These are phyloP conservation scores for Fonsecaea multimorphosa DNA, from an alignment of 2,329 filamentous ascomycete species.

Conservation along the genomic window DNA sequence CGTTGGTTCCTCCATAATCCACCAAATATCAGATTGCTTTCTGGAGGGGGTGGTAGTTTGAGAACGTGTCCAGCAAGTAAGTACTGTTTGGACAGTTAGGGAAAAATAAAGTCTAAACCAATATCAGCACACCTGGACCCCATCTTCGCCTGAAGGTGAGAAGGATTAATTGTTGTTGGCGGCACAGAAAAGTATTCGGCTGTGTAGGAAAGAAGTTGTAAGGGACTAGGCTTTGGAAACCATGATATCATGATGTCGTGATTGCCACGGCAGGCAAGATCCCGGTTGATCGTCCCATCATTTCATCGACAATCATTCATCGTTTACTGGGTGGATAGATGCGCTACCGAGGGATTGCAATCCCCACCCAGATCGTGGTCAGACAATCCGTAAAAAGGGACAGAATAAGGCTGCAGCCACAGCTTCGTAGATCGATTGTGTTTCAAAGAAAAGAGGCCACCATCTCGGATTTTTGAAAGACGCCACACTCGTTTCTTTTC, in stretches of 20 bases:
- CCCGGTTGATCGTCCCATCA: background rate
- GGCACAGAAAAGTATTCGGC: background rate
- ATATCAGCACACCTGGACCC: background rate
- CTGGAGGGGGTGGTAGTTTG: background rate
- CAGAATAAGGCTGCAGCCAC: background rate
- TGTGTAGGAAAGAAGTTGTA: background rate
- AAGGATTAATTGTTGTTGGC: background rate
- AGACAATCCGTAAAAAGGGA: background rate
- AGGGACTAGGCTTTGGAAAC: too few relatives aligned
- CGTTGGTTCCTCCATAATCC: conserved; percentile 19
- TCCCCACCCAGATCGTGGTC: background rate
- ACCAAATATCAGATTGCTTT: background rate
- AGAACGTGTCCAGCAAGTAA: background rate
- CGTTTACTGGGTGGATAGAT: background rate
- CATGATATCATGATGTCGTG: conserved; percentile 1
- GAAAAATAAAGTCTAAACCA: background rate
- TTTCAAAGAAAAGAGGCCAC: background rate
- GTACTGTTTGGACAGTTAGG: background rate
- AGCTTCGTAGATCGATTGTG: background rate
- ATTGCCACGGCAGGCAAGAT: background rate
- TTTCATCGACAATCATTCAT: background rate
- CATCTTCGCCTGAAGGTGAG: too few relatives aligned
- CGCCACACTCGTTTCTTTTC: background rate
- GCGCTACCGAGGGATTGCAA: background rate
- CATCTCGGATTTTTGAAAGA: too few relatives aligned